phyloP scores from a whole-genome alignment of 345 rosid species.

The Iberis pinnata region DNA sequence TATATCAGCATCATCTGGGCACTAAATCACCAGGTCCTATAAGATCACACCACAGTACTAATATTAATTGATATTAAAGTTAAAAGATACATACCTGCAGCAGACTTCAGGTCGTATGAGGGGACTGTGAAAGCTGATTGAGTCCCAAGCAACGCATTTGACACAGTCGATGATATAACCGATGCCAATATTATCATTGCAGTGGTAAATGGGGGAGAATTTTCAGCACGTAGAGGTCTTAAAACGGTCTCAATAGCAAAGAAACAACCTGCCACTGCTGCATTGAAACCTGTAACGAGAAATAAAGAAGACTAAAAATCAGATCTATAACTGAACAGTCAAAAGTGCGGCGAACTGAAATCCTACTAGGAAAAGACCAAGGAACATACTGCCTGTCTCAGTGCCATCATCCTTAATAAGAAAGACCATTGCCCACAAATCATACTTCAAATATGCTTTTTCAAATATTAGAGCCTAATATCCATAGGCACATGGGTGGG shows the following conservation, averaged over 20 bases:
- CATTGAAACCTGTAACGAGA: constrained; percentile 72
- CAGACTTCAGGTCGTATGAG: constrained; percentile 86
- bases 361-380: neutral
- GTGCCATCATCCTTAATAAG: neutral
- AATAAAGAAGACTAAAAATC: neutral
- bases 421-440: neutral
- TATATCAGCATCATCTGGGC: constrained; percentile 1
- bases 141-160: constrained; percentile 80
- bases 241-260: constrained; percentile 95
- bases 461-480: constrained; percentile 8
- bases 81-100: constrained; percentile 54
- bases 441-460: neutral
- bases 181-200: constrained; percentile 97
- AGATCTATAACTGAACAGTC: neutral
- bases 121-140: constrained; percentile 94
- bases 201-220: constrained; percentile 95
- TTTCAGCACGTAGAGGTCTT: constrained; percentile 88
- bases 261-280: constrained; percentile 97
- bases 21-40: constrained; percentile 2
- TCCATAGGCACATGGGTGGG: constrained; percentile 4
- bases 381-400: constrained; percentile 4
- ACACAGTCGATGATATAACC: constrained; percentile 90
- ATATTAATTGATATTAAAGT: too few relatives aligned
- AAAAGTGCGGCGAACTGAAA: neutral
- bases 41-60: neutral